Base-by-base conservation (phyloP, 2,329 filamentous ascomycete genomes). In the Esteya vermicola region DNA sequence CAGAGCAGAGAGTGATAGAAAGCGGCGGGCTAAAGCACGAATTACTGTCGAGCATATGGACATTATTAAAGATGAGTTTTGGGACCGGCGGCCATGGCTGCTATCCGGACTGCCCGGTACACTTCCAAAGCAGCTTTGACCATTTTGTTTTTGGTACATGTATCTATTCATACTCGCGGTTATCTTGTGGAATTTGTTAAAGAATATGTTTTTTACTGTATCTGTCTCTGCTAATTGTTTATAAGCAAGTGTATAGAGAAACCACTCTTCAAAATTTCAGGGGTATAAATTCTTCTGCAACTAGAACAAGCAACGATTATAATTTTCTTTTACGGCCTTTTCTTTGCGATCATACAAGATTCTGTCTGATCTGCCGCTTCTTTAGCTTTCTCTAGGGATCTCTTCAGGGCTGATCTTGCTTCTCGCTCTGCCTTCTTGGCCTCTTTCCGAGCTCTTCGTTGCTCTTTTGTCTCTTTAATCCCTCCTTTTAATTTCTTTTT, bases 11-110 rank as follows among this genome's bases (percentile, higher is more conserved):
- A 93, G 82, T 51, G 78, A 93, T 47, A 79, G 70, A 54, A 96
- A 94, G 64, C 70, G 76, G 46, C 72, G 81, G 40, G 70, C 73
- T 43, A 95, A 94, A 58, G 88, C 86, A 1, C 71, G 71, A 38
- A 78, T 98, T 34, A 73, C 84, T 27, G 69, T 93, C 28, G 79
- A 88, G 54, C 86, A 96, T 63, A 62, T 91, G 44, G 91, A 98
- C 61, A 83, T 98, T 51, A 96, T 98, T 60, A 86, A 82, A 51
- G 85, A 96, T 58, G 82, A 85, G 4, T 98, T 98, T 55, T 98
- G 91, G 91, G 71, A 85, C 47, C 71, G 70, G 51, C 70, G 88
- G 54, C 86, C 88, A 2, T 96, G 88, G 85, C 67, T 91, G 42
- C 55, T 88, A 39, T 83, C 79, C 1, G 80, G 81, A 47, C 81